Evolutionary conservation across 495 filamentous ascomycete species (phyloP), one percentile per base, ranked within the genome.

Genomic region (Aspergillus kassunensis): DNA sequence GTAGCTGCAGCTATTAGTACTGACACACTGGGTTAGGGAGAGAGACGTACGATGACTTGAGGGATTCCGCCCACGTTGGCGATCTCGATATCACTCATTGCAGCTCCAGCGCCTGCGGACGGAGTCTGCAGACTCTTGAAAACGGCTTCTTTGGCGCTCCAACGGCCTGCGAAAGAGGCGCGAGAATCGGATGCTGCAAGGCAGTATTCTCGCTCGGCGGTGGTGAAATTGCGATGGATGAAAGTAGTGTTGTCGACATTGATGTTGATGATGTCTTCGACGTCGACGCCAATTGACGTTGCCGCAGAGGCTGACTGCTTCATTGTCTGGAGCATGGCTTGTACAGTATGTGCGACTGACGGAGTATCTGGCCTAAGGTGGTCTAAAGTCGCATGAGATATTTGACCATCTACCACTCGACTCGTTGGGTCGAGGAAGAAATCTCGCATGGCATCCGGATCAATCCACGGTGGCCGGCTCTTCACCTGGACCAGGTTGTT

Each of bases 61-160:
- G 54, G 59, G 25, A 57, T 45, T 15, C 53, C 59, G 6, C 49
- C 18, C 0, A 91, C 85, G 51, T 78, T 82, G 19, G 79, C 62
- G 54, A 99, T 89, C 77, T 99, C 93, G 71, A 99, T 97, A 13
- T 96, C 91, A 75, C 85, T 89, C 74, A 99, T 64, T 19, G 85
- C 78, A 34, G 92, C 91, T 51, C 93, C 93, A 4, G 85, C 90
- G 44, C 93, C 93, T 66, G 85, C 83, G 61, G 53, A 54, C 3
- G 51, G 19, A 6, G 56, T 59, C 85, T 83, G 60, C 76, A 70
- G 23, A 92, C 90, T 86, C 79, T 99, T 99, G 76, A 99, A 99
- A 3, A 97, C 90, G 1, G 92, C 93, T 75, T 99, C 93, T 73
- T 99, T 99, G 13, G 93, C 93, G 54, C 83, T 88, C 93, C 93